These are phyloP conservation scores for Aspergillus costaricaensis DNA, from an alignment of 2,329 filamentous ascomycete genomes.

Conservation along the genomic window DNA sequence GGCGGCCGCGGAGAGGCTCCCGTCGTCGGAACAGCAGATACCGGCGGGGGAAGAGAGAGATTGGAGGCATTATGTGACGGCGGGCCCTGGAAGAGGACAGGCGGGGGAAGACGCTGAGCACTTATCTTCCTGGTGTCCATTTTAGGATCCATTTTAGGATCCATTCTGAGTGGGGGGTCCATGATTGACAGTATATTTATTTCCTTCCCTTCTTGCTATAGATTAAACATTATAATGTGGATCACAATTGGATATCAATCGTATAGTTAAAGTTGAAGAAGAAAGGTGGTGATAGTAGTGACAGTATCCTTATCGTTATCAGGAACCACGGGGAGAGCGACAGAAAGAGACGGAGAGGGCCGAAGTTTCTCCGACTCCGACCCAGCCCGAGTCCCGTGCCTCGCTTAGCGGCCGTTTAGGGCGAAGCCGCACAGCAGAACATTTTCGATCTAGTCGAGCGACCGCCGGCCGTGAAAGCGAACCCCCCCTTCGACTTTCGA, in stretches of 20 bases:
- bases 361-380: slow-evolving; percentile 22
- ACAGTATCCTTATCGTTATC: slow-evolving; percentile 19
- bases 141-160: slow-evolving; percentile 8
- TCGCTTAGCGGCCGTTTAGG: slow-evolving; percentile 43
- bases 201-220: neutral
- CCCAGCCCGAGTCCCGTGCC: slow-evolving; percentile 26
- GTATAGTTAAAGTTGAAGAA: too few species aligned
- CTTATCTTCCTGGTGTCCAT: slow-evolving; percentile 32
- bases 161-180: neutral
- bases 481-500: slow-evolving; percentile 45
- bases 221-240: neutral
- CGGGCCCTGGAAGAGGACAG: slow-evolving; percentile 75
- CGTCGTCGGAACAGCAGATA: slow-evolving; percentile 26
- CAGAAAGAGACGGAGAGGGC: neutral
- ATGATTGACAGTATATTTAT: neutral
- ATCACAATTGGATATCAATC: too few species aligned
- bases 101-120: slow-evolving; percentile 65
- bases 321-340: neutral
- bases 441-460: slow-evolving; percentile 39
- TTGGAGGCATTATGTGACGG: slow-evolving; percentile 76
- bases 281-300: neutral
- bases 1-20: slow-evolving; percentile 35
- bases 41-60: slow-evolving; percentile 55
- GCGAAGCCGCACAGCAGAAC: slow-evolving; percentile 43
- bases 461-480: slow-evolving; percentile 37